Evolutionary conservation across 306 rosid species (phyloP), one percentile per base, ranked within the genome.

Genomic region (Lathyrus sativus): DNA sequence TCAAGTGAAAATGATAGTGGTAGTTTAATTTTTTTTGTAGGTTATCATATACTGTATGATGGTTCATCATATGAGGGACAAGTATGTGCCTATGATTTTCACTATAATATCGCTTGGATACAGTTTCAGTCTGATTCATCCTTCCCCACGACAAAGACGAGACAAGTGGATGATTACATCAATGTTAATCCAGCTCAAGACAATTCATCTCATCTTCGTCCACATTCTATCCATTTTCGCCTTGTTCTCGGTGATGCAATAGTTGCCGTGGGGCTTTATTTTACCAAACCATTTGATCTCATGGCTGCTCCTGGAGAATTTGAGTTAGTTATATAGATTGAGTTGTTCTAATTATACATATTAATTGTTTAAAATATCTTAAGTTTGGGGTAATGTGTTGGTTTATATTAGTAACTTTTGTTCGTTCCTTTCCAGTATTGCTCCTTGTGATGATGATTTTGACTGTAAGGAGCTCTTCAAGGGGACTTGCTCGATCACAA

Each of bases 261-360:
- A 14, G 26, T 58, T 58, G 48, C 15, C 2, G 66, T 61, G 66
- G 66, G 48, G 10, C 66, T 31, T 37, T 61, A 61, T 18, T 61
- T 61, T 37, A 14, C 29, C 48, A 37, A 61, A 61, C 48, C 66
- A 11, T 60, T 60, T 60, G 66, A 60, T 60, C 48, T 60, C 14
- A 60, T 60, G 66, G 66, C 48, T 11, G 61, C 17, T 5, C 61
- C 61, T 0, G 17, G 61, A 22, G 61, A 11, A 26, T 26, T 11
- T 9, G 11, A 26, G 29, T 26, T 48, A 45, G 51, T 45, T 45
- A 26, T 26, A 26, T 26, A 26, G 29, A 26, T 26, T 3, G 29
- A 24, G 26, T 2, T 24, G 26, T 24, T 24, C 26, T 24, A 24
- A 24, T 24, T 24, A 2, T 24, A 24, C 26, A 24, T 24, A 24